Conservation (phyloP, 768 basidiomycete species). For the Russula sp. region DNA sequence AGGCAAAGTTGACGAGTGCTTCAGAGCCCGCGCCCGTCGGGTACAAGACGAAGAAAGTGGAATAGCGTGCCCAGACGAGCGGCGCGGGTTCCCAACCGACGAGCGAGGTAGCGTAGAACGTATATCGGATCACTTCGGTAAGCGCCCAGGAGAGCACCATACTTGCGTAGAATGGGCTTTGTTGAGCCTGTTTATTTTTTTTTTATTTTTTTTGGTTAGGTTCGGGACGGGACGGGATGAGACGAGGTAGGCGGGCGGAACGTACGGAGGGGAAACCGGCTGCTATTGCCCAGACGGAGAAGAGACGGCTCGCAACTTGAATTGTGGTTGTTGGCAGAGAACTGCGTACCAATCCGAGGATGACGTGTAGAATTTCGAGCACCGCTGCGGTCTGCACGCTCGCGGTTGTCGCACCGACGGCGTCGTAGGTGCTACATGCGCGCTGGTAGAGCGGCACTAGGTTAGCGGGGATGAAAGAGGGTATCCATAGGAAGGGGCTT, state of each 20-base stretch:
- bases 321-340: constrained; percentile 69
- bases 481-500: constrained; percentile 31
- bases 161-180: constrained; percentile 76
- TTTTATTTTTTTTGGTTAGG: background rate
- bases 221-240: background rate
- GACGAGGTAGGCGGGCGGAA: constrained; percentile 19
- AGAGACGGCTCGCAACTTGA: constrained; percentile 79
- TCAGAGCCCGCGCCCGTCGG: constrained; percentile 90
- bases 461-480: constrained; percentile 41
- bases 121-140: constrained; percentile 89
- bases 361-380: constrained; percentile 80
- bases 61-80: constrained; percentile 79
- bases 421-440: constrained; percentile 55
- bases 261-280: constrained; percentile 60
- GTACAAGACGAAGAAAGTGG: constrained; percentile 92
- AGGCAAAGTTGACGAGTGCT: constrained; percentile 75
- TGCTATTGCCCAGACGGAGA: constrained; percentile 82
- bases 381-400: constrained; percentile 81
- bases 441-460: constrained; percentile 49
- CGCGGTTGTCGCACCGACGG: constrained; percentile 58
- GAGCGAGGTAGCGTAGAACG: constrained; percentile 75
- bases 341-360: constrained; percentile 75
- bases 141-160: constrained; percentile 93
- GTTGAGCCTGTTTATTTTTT: constrained; percentile 50
- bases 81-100: constrained; percentile 48